Conservation (phyloP, 2,329 filamentous ascomycete species). For the Fusarium subglutinans region DNA sequence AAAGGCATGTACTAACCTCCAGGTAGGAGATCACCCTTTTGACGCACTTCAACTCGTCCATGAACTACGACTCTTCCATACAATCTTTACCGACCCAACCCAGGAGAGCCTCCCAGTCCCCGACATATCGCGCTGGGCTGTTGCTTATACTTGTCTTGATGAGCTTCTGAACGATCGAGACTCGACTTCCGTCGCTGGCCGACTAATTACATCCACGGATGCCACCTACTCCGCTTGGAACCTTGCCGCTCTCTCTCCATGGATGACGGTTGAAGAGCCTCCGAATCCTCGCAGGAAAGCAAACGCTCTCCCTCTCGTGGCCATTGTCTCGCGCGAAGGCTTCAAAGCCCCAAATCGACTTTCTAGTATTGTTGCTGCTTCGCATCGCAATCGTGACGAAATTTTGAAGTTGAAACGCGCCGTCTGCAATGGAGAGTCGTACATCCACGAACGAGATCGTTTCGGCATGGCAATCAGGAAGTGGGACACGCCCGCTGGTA, state of each 20-base stretch:
- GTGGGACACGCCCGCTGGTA: conserved; percentile 70
- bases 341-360: conserved; percentile 83
- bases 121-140: conserved; percentile 67
- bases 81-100: conserved; percentile 77
- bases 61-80: conserved; percentile 72
- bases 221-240: conserved; percentile 81
- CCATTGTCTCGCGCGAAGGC: conserved; percentile 74
- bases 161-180: conserved; percentile 56
- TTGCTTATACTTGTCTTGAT: conserved; percentile 71
- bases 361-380: conserved; percentile 71
- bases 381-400: conserved; percentile 68
- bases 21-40: conserved; percentile 65
- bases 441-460: conserved; percentile 65
- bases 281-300: conserved; percentile 58
- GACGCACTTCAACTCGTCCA: conserved; percentile 73
- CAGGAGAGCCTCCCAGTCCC: conserved; percentile 62
- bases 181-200: conserved; percentile 58
- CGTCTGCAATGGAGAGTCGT: conserved; percentile 56
- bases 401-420: conserved; percentile 71
- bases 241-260: conserved; percentile 78
- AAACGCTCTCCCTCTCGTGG: conserved; percentile 59
- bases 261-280: conserved; percentile 62
- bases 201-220: conserved; percentile 70
- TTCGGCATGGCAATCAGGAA: conserved; percentile 78
- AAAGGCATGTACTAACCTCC: background rate